Evolutionary conservation across 1,284 basidiomycete species (phyloP).

Genomic region (Sanguinoderma infundibulare): DNA sequence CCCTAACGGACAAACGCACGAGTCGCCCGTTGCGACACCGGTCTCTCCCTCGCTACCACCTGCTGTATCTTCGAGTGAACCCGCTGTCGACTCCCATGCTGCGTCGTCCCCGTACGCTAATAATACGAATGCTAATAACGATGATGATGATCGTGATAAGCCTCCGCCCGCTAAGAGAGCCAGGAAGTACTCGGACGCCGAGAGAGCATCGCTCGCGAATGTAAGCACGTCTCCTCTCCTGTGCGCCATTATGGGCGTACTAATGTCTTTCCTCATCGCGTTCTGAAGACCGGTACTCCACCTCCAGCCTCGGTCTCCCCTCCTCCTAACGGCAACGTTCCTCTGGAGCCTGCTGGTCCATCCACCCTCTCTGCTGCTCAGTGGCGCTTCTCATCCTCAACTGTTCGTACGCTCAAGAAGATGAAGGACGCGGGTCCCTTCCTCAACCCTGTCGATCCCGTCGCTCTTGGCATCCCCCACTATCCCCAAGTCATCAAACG

Average conservation of each 20-base stretch:
- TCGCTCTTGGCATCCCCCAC: conserved; percentile 90
- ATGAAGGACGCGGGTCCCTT: conserved; percentile 86
- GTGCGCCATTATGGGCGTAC: conserved; percentile 58
- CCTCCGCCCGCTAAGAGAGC: conserved; percentile 76
- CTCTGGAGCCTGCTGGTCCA: conserved; percentile 30
- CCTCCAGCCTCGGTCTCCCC: conserved; percentile 47
- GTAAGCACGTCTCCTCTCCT: conserved; percentile 55
- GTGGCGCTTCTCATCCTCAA: conserved; percentile 82
- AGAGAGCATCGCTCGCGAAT: conserved; percentile 59
- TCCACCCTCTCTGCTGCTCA: conserved; percentile 66
- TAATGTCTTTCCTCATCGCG: conserved; percentile 45
- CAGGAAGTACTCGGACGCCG: conserved; percentile 56
- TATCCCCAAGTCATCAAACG: conserved; percentile 87
- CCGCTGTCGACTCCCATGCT: conserved; percentile 44
- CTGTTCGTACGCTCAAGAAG: conserved; percentile 87
- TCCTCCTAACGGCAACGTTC: conserved; percentile 24
- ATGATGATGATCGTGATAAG: conserved; percentile 57
- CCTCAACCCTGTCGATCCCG: conserved; percentile 88
- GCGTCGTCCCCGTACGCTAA: conserved; percentile 49
- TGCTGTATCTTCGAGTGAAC: conserved; percentile 37
- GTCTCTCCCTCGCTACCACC: conserved; percentile 32
- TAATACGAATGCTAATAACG: conserved; percentile 38
- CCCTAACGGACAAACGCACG: conserved; percentile 39
- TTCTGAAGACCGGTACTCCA: conserved; percentile 73
- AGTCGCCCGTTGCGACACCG: conserved; percentile 42